A percentile compares a stretch with the other conserved stretches of the same genome.
phyloP scores from a whole-genome alignment of 2,329 filamentous ascomycete genomes.

The Neurospora sp. region DNA sequence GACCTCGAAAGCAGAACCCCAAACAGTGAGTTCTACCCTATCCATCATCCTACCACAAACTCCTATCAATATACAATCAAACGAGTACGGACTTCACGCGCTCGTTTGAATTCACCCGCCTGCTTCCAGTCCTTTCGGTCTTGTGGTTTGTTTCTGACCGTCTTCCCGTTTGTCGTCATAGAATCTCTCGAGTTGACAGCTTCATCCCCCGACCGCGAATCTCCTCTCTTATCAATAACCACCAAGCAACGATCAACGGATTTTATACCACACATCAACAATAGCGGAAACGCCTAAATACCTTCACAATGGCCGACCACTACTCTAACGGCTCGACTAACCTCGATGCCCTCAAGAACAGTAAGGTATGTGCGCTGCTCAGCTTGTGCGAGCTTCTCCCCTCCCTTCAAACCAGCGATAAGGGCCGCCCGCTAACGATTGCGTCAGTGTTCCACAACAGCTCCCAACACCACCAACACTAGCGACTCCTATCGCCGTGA shows the following conservation, averaged over 20 bases:
- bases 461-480: constrained; percentile 9
- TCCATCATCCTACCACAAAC: neutral
- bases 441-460: constrained; percentile 24
- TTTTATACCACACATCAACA: constrained; percentile 6
- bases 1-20: neutral
- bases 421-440: constrained; percentile 23
- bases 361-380: constrained; percentile 36
- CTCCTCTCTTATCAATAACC: constrained; percentile 5
- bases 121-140: neutral
- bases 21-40: neutral
- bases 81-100: neutral
- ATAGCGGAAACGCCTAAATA: constrained; percentile 6
- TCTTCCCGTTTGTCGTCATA: neutral
- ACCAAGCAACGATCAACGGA: constrained; percentile 13
- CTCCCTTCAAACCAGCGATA: neutral
- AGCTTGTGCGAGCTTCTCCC: constrained; percentile 1
- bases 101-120: neutral
- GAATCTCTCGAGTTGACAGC: neutral
- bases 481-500: constrained; percentile 24
- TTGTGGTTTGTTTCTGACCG: neutral
- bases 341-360: constrained; percentile 38
- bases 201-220: neutral
- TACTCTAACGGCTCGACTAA: constrained; percentile 33
- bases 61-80: neutral
- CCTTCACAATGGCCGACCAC: constrained; percentile 32